Evolutionary conservation across 2,329 filamentous ascomycete genomes (phyloP).

Genomic region (Diaporthe amygdali): DNA sequence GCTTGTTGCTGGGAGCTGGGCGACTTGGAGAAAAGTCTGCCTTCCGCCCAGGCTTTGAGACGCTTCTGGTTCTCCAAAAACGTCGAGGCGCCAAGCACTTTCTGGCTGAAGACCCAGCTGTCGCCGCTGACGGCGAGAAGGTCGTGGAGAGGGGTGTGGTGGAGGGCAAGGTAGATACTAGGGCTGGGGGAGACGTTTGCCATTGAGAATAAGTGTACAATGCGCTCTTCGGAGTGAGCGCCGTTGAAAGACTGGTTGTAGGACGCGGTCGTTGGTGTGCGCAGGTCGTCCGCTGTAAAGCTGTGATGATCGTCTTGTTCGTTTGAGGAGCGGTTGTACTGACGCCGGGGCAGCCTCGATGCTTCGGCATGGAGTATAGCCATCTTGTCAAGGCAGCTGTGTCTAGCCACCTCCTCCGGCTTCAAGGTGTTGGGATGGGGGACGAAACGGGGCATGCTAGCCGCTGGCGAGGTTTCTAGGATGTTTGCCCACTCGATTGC

Average conservation of each 20-base stretch:
- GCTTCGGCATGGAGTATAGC: constrained; percentile 46
- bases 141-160: constrained; percentile 63
- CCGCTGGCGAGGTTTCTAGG: constrained; percentile 32
- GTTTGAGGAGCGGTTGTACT: not conserved
- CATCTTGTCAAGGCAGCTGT: constrained; percentile 44
- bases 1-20: constrained; percentile 11
- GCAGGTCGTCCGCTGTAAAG: constrained; percentile 27
- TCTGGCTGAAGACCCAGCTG: constrained; percentile 62
- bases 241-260: constrained; percentile 27
- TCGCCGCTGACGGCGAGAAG: constrained; percentile 64
- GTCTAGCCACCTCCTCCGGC: constrained; percentile 39
- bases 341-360: constrained; percentile 43
- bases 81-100: constrained; percentile 48
- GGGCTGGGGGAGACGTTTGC: constrained; percentile 43
- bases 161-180: constrained; percentile 61
- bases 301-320: not conserved
- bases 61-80: constrained; percentile 54
- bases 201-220: constrained; percentile 46
- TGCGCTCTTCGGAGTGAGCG: constrained; percentile 30
- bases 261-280: constrained; percentile 25
- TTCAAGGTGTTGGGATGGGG: constrained; percentile 41
- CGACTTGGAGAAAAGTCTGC: constrained; percentile 1
- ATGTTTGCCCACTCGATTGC: constrained; percentile 51
- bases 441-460: constrained; percentile 34
- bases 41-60: constrained; percentile 48